Evolutionary conservation across 768 basidiomycete genomes (phyloP).

Genomic region (Macrolepiota fuliginosa): DNA sequence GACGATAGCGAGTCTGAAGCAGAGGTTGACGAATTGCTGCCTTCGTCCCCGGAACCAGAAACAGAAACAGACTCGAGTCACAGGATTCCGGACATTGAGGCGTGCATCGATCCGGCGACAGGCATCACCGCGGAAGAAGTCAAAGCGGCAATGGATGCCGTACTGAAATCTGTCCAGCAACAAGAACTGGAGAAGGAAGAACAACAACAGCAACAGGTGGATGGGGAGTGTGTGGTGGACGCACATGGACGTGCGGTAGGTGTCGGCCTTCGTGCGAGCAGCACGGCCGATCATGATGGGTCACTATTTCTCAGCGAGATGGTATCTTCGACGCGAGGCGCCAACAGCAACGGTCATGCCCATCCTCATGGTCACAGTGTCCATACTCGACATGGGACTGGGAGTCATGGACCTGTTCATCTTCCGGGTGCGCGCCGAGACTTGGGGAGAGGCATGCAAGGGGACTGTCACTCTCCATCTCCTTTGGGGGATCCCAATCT

Average conservation of each 20-base stretch:
- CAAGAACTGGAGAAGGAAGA: neutral
- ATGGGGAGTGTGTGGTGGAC: neutral
- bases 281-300: slow-evolving; percentile 6
- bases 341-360: neutral
- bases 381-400: neutral
- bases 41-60: slow-evolving; percentile 12
- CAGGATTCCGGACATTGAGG: slow-evolving; percentile 5
- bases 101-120: slow-evolving; percentile 12
- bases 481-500: neutral
- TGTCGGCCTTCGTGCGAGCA: neutral
- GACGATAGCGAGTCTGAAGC: neutral
- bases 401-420: neutral
- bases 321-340: neutral
- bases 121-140: slow-evolving; percentile 14
- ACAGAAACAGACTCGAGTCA: neutral
- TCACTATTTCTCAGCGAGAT: slow-evolving; percentile 12
- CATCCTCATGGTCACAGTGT: neutral
- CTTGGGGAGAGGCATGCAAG: neutral
- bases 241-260: neutral
- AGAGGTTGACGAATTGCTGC: slow-evolving; percentile 5
- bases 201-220: slow-evolving; percentile 2
- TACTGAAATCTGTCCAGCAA: slow-evolving; percentile 7
- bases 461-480: neutral
- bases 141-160: slow-evolving; percentile 13
- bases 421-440: slow-evolving; percentile 1